Percentiles rank a stretch among this genome's conserved stretches.
Conservation (phyloP, 345 rosid genomes). For the Hirschfeldia incana region DNA sequence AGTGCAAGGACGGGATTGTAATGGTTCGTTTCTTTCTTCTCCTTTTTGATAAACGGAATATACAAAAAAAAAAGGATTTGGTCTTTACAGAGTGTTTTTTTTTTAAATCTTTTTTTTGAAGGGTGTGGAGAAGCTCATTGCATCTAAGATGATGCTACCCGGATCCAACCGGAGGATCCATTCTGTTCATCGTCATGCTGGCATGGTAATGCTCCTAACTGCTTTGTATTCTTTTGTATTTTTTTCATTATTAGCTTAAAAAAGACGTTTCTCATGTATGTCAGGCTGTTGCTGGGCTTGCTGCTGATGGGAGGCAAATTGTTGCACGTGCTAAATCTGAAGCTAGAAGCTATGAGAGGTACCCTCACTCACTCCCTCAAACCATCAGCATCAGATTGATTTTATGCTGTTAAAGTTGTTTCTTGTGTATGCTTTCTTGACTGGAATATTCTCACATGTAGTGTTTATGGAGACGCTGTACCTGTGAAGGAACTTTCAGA, state of each 20-base stretch:
- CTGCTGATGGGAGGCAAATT: constrained; percentile 98
- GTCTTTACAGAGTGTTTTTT: background rate
- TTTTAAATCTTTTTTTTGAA: constrained; percentile 28
- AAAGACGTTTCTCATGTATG: constrained; percentile 15
- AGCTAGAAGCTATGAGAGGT: constrained; percentile 89
- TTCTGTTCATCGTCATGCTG: constrained; percentile 93
- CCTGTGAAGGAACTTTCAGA: constrained; percentile 95
- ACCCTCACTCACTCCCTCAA: background rate
- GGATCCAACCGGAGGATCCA: constrained; percentile 96
- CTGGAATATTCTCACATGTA: constrained; percentile 22
- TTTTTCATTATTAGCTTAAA: background rate
- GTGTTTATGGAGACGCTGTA: constrained; percentile 84
- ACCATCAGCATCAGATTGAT: background rate
- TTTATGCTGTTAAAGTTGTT: too few relatives aligned
- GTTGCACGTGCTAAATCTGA: constrained; percentile 92
- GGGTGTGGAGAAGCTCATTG: constrained; percentile 99
- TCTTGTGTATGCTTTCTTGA: background rate
- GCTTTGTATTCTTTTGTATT: too few relatives aligned
- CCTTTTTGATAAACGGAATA: background rate
- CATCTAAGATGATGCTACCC: constrained; percentile 97
- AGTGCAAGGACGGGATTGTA: constrained; percentile 96
- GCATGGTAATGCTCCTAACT: constrained; percentile 56
- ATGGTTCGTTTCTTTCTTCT: constrained; percentile 50
- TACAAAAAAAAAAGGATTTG: background rate
- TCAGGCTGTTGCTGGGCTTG: constrained; percentile 99